Evolutionary conservation across 305 asterid species (phyloP).

Genomic region (Fraxinus sp.): DNA sequence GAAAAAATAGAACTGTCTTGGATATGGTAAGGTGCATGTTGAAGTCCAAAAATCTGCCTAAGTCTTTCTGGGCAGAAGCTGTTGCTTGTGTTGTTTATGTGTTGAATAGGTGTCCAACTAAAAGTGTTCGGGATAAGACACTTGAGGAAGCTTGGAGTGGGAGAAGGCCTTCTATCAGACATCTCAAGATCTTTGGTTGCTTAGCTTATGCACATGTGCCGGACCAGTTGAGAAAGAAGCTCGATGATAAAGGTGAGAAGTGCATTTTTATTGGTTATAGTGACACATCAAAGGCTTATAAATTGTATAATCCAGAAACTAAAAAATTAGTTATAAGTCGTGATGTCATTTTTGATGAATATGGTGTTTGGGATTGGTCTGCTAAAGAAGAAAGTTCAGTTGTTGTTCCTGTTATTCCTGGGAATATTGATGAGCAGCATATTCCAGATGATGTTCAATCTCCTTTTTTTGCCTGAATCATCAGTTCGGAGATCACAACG

Average conservation of each 20-base stretch:
- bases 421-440: background rate
- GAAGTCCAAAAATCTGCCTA: too few relatives aligned
- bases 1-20: too few relatives aligned
- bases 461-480: background rate
- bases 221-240: background rate
- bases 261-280: background rate
- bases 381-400: background rate
- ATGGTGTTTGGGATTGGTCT: background rate
- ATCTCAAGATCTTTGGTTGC: background rate
- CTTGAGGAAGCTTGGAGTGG: too few relatives aligned
- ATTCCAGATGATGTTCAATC: slow-evolving; percentile 1
- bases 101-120: too few relatives aligned
- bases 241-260: background rate
- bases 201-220: background rate
- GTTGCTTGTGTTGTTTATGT: too few relatives aligned
- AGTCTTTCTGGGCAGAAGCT: too few relatives aligned
- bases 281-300: background rate
- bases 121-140: too few relatives aligned
- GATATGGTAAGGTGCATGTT: too few relatives aligned
- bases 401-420: background rate
- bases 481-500: background rate
- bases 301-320: too few relatives aligned
- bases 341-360: too few relatives aligned
- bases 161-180: background rate
- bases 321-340: too few relatives aligned